Conservation (phyloP, 1,284 basidiomycete genomes). For the Malassezia psittaci region DNA sequence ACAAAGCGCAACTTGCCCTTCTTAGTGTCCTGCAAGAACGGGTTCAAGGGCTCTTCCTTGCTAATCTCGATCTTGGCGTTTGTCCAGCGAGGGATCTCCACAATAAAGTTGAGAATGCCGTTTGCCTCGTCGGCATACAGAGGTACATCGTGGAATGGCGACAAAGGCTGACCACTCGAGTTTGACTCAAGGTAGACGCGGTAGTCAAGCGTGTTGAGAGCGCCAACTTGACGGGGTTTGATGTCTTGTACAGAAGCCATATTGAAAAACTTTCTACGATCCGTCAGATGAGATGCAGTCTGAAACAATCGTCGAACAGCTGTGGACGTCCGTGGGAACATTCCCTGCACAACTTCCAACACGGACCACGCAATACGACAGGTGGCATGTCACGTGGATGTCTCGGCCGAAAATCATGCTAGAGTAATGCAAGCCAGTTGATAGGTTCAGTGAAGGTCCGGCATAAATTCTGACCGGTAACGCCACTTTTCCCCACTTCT, state of each 20-base stretch:
- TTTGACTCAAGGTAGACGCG: constrained; percentile 72
- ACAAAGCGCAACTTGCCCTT: constrained; percentile 92
- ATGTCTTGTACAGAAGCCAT: constrained; percentile 50
- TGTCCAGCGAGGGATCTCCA: constrained; percentile 95
- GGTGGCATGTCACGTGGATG: not conserved
- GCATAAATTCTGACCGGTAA: not conserved
- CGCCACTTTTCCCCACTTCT: not conserved
- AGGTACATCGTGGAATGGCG: constrained; percentile 47
- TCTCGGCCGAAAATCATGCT: not conserved
- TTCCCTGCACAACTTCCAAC: not conserved
- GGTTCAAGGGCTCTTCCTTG: constrained; percentile 95
- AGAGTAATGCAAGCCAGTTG: not conserved
- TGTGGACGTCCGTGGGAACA: constrained; percentile 14
- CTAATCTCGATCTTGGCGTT: constrained; percentile 95
- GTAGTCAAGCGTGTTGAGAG: constrained; percentile 88
- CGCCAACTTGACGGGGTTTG: constrained; percentile 67
- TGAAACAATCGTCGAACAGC: constrained; percentile 32
- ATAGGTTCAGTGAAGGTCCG: not conserved
- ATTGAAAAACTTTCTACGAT: not conserved
- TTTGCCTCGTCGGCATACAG: constrained; percentile 47
- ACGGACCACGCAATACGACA: not conserved
- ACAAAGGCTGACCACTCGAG: constrained; percentile 38
- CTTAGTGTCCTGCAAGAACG: constrained; percentile 97
- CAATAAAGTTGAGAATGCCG: constrained; percentile 56
- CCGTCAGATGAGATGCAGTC: constrained; percentile 27